Percentiles rank a stretch among this genome's conserved stretches.
Conservation (phyloP, 805 yeast species). For the Kazachstania psychrophila region DNA sequence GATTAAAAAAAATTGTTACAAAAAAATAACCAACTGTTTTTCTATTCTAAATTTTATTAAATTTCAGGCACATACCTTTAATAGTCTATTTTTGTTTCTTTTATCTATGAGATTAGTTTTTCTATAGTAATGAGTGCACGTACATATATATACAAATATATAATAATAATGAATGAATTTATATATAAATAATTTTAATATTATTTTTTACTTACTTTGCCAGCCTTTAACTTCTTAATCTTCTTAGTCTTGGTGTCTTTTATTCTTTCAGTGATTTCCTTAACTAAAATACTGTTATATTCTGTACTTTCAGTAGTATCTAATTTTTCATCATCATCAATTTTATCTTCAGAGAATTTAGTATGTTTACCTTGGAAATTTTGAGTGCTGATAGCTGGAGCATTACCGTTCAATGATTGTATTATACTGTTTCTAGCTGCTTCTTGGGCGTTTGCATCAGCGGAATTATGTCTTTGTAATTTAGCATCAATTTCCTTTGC, state of each 20-base stretch:
- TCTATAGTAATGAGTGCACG: constrained; percentile 1
- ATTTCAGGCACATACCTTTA: no score
- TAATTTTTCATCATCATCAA: not conserved
- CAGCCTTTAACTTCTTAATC: not conserved
- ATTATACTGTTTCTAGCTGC: constrained; percentile 31
- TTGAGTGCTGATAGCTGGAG: constrained; percentile 45
- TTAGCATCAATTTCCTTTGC: constrained; percentile 26
- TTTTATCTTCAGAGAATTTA: constrained; percentile 32
- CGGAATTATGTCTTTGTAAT: constrained; percentile 2
- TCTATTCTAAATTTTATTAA: no score
- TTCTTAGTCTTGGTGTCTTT: not conserved
- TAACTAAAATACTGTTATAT: constrained; percentile 1
- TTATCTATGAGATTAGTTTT: no score
- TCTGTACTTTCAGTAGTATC: not conserved
- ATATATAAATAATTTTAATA: not conserved
- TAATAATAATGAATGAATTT: not conserved
- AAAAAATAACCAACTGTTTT: no score
- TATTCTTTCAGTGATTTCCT: not conserved
- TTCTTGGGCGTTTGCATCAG: not conserved
- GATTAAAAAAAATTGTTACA: no score
- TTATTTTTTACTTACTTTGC: not conserved
- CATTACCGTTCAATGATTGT: constrained; percentile 35
- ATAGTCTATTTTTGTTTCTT: no score
- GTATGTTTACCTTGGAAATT: constrained; percentile 49
- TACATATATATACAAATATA: not conserved